These are phyloP conservation scores for Protea cynaroides DNA, from an alignment of 164 flowering plant species.

Conservation along the genomic window DNA sequence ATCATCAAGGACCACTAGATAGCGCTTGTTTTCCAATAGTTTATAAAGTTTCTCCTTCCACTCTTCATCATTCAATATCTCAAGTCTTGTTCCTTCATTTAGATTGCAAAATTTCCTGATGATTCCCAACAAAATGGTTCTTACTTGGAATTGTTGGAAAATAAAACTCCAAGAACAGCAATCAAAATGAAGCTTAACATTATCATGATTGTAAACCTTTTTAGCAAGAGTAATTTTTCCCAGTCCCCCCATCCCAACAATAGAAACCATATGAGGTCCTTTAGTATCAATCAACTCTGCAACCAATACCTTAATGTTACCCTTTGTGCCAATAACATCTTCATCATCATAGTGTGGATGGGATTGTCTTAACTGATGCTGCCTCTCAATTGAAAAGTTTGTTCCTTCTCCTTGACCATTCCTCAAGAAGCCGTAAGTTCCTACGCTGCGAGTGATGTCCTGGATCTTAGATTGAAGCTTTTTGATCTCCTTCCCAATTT, in stretches of 20 bases:
- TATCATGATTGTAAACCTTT: background rate
- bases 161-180: background rate
- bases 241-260: background rate
- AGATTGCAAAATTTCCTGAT: too few species aligned
- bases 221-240: background rate
- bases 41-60: too few species aligned
- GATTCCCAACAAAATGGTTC: too few species aligned
- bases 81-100: too few species aligned
- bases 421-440: background rate
- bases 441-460: background rate
- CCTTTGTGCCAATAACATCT: background rate
- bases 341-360: background rate
- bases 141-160: too few species aligned
- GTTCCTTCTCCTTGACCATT: background rate
- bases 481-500: background rate
- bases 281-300: background rate
- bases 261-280: background rate
- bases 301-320: background rate
- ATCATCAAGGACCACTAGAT: slow-evolving; percentile 8
- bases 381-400: background rate
- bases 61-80: too few species aligned
- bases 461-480: background rate
- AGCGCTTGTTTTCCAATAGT: background rate
- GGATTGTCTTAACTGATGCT: background rate
- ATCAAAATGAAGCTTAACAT: slow-evolving; percentile 1